Percentiles rank a stretch among this genome's conserved stretches.
Evolutionary conservation across 768 basidiomycete species (phyloP).

Genomic region (Lactifluus subvellereus): DNA sequence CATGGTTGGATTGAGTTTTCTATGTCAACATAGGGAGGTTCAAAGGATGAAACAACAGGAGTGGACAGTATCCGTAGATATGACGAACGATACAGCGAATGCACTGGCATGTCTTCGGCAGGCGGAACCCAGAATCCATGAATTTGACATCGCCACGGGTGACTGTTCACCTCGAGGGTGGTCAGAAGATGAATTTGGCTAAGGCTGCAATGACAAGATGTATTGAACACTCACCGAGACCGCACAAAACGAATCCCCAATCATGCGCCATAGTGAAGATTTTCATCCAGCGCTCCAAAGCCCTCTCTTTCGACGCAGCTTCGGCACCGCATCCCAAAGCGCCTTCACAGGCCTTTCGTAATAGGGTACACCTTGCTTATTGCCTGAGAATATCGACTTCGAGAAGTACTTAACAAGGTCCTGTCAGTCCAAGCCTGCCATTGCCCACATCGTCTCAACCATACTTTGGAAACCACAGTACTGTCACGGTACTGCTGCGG

Average conservation of each 20-base stretch:
- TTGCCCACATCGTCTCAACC: conserved; percentile 13
- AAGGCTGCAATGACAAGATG: no score
- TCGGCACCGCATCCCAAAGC: background rate
- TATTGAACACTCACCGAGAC: no score
- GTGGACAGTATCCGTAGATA: no score
- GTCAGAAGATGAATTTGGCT: no score
- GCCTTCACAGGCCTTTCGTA: background rate
- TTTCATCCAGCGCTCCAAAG: background rate
- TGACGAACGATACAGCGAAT: no score
- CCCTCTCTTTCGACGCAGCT: background rate
- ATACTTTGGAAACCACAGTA: conserved; percentile 12
- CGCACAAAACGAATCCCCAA: background rate
- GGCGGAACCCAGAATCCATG: no score
- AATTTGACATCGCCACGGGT: no score
- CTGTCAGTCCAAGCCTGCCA: conserved; percentile 10
- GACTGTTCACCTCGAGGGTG: no score
- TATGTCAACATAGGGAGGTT: no score
- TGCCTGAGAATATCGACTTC: background rate
- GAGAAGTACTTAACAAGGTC: conserved; percentile 1
- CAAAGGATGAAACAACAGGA: no score
- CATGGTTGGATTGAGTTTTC: no score
- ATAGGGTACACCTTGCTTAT: background rate
- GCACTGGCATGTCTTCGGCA: no score
- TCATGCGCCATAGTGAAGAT: background rate
- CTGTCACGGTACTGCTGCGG: conserved; percentile 4